Percentiles rank a stretch among this genome's conserved stretches.
Conservation (phyloP, 164 flowering plant species). For the Paratinospora sagittata region DNA sequence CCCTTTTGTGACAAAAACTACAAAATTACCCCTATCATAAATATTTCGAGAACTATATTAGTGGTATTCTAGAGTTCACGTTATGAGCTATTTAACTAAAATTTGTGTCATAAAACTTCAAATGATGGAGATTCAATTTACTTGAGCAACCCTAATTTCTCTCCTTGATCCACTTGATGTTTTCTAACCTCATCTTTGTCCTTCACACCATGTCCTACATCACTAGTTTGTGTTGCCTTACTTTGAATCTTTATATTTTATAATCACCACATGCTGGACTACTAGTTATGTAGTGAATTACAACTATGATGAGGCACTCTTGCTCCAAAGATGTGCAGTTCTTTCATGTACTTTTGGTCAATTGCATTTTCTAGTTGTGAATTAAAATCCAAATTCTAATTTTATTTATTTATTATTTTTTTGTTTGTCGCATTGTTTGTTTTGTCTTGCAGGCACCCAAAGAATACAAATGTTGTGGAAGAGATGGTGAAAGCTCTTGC, state of each 20-base stretch:
- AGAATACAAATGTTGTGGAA: conserved; percentile 92
- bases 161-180: neutral
- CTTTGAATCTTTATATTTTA: neutral
- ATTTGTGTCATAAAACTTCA: too few relatives aligned
- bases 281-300: neutral
- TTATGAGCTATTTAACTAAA: too few relatives aligned
- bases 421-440: neutral
- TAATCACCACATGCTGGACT: neutral
- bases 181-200: neutral
- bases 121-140: too few relatives aligned
- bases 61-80: too few relatives aligned
- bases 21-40: too few relatives aligned
- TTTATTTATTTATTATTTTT: neutral
- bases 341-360: neutral
- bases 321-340: neutral
- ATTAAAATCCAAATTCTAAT: neutral
- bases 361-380: neutral
- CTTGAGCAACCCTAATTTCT: neutral
- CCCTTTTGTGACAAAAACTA: too few relatives aligned
- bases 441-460: conserved; percentile 67
- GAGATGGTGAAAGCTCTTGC: conserved; percentile 94
- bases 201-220: neutral
- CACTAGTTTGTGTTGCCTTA: neutral
- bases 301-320: neutral
- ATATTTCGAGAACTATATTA: too few relatives aligned